phyloP scores from a whole-genome alignment of 441 rosid species.

The Eutrema salsugineum region DNA sequence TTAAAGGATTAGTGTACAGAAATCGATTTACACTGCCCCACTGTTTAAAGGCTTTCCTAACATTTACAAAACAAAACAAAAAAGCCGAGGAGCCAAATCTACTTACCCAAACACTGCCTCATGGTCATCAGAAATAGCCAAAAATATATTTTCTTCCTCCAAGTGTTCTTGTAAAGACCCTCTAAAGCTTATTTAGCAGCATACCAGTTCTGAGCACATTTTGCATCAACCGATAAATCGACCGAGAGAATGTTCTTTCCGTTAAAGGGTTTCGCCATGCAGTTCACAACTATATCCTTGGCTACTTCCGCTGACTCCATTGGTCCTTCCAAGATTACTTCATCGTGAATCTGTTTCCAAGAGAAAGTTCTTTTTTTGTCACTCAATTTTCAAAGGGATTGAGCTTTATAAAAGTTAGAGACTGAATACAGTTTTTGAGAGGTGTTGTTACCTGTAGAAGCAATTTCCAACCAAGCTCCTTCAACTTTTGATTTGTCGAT shows the following conservation, averaged over 20 bases:
- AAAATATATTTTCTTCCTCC: neutral
- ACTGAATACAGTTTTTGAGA: neutral
- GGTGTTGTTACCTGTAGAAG: conserved; percentile 70
- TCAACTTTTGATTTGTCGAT: conserved; percentile 49
- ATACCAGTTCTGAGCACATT: conserved; percentile 92
- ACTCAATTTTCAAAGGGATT: neutral
- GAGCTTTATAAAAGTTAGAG: neutral
- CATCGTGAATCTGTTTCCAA: conserved; percentile 79
- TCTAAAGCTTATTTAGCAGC: conserved; percentile 53
- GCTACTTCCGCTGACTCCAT: conserved; percentile 82
- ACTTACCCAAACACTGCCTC: conserved; percentile 12
- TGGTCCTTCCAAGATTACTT: conserved; percentile 97
- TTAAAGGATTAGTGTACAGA: conserved; percentile 2
- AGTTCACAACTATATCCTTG: conserved; percentile 72
- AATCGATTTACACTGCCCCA: conserved; percentile 13
- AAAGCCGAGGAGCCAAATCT: neutral
- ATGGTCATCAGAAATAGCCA: conserved; percentile 1
- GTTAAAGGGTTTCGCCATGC: conserved; percentile 83
- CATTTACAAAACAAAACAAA: neutral
- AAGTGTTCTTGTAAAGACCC: neutral
- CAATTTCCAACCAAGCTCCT: conserved; percentile 86
- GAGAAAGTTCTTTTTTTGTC: neutral
- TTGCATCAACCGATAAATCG: conserved; percentile 77
- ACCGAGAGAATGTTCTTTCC: conserved; percentile 72
- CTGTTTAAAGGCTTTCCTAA: conserved; percentile 3